A percentile compares a stretch with the other conserved stretches of the same genome.
These are phyloP conservation scores for Aureobasidium lini DNA, from an alignment of 2,329 filamentous ascomycete species.

Conservation along the genomic window DNA sequence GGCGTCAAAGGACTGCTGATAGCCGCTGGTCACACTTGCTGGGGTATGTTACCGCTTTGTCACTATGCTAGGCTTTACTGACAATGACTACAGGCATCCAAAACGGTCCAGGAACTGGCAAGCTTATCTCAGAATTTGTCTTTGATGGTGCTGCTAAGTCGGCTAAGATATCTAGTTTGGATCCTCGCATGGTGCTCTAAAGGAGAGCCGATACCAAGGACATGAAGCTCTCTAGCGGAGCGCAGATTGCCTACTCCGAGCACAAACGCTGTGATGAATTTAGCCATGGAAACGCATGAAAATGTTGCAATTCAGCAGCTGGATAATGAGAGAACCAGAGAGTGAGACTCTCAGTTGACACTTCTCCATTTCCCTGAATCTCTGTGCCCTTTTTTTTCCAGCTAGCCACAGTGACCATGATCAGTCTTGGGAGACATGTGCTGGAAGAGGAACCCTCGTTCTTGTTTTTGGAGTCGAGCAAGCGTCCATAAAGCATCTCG, in stretches of 20 bases:
- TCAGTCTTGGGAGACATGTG: too few relatives aligned
- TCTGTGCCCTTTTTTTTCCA: too few relatives aligned
- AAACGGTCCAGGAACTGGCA: constrained; percentile 74
- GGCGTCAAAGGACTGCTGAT: constrained; percentile 67
- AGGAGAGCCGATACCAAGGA: too few relatives aligned
- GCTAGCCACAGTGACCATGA: too few relatives aligned
- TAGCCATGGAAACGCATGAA: too few relatives aligned
- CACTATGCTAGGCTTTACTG: neutral
- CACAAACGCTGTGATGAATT: too few relatives aligned
- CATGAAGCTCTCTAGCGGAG: too few relatives aligned
- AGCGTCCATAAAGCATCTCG: neutral
- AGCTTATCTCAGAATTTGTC: constrained; percentile 39
- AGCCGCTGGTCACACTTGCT: constrained; percentile 89
- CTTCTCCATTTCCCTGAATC: too few relatives aligned
- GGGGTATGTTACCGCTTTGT: constrained; percentile 49
- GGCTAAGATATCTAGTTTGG: constrained; percentile 35
- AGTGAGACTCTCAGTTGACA: too few relatives aligned
- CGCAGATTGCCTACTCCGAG: too few relatives aligned
- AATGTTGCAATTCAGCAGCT: too few relatives aligned
- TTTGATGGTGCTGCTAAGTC: constrained; percentile 38
- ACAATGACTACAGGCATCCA: constrained; percentile 52
- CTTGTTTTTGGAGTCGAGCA: neutral
- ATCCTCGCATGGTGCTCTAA: constrained; percentile 29
- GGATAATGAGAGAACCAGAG: too few relatives aligned
- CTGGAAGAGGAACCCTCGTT: neutral